Evolutionary conservation across 805 yeast species (phyloP).

Genomic region (Lachancea thermotolerans): DNA sequence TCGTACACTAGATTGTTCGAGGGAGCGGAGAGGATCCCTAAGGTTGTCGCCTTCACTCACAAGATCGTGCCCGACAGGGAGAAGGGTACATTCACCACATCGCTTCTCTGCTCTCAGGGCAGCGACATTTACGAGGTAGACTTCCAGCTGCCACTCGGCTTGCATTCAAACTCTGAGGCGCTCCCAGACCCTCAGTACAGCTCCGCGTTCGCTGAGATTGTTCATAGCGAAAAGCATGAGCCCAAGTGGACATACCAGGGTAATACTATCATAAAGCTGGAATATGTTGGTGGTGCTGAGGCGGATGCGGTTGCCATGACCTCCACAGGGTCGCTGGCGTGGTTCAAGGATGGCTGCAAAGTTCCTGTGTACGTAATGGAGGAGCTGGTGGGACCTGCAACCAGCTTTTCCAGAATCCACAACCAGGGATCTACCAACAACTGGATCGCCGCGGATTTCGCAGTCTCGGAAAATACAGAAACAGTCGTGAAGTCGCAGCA

Average conservation of each 20-base stretch:
- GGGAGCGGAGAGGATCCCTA: constrained; percentile 17
- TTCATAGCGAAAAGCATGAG: constrained; percentile 8
- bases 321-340: constrained; percentile 29
- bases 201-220: constrained; percentile 57
- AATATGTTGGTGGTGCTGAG: constrained; percentile 31
- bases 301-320: constrained; percentile 29
- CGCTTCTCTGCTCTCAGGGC: constrained; percentile 27
- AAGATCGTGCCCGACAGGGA: constrained; percentile 28
- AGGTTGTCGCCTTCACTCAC: constrained; percentile 24
- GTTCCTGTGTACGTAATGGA: constrained; percentile 29
- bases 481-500: constrained; percentile 28
- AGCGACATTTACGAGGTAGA: constrained; percentile 28
- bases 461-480: constrained; percentile 21
- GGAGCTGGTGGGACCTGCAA: constrained; percentile 29
- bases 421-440: constrained; percentile 16
- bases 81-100: constrained; percentile 22
- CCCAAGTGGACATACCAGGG: constrained; percentile 28
- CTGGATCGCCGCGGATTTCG: constrained; percentile 26
- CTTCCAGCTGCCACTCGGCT: constrained; percentile 25
- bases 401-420: constrained; percentile 27
- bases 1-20: constrained; percentile 32
- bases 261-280: constrained; percentile 25
- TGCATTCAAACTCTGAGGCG: constrained; percentile 15
- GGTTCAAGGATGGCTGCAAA: constrained; percentile 28
- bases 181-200: constrained; percentile 54